Evolutionary conservation across 495 filamentous ascomycete genomes (phyloP).

Genomic region (Collariella sp.): DNA sequence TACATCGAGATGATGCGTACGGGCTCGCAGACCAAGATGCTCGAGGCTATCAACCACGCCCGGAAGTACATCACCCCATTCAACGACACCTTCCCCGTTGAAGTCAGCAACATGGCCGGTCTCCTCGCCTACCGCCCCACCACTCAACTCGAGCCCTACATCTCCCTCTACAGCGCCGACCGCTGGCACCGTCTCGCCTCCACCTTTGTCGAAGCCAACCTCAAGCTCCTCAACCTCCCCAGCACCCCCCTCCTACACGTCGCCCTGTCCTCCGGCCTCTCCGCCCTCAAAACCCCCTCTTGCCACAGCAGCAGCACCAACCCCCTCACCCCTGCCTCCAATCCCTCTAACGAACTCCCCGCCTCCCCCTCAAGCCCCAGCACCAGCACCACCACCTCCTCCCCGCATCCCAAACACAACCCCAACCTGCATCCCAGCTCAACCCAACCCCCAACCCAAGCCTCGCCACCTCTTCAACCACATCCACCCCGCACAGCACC

Average conservation of each 20-base stretch:
- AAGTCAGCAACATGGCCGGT: conserved; percentile 66
- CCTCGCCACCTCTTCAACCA: not conserved
- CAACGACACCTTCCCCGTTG: conserved; percentile 54
- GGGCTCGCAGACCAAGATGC: conserved; percentile 47
- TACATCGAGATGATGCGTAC: conserved; percentile 82
- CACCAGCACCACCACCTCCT: not conserved
- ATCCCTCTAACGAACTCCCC: no score
- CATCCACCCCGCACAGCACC: conserved; percentile 16
- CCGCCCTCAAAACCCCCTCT: conserved; percentile 88
- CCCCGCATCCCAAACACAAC: not conserved
- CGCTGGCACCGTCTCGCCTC: conserved; percentile 72
- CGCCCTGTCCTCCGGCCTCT: conserved; percentile 83
- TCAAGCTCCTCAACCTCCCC: conserved; percentile 78
- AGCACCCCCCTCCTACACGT: conserved; percentile 79
- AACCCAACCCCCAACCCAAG: not conserved
- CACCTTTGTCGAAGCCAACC: conserved; percentile 79
- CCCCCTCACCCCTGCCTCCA: conserved; percentile 1
- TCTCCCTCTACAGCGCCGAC: conserved; percentile 55
- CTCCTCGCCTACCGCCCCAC: conserved; percentile 67
- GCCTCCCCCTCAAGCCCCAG: conserved; percentile 20
- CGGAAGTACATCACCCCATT: conserved; percentile 67
- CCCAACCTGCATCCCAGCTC: not conserved
- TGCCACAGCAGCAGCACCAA: conserved; percentile 60
- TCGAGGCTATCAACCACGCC: conserved; percentile 74
- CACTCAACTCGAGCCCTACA: conserved; percentile 36